Conservation (phyloP, 1,284 basidiomycete species). For the Cutaneotrichosporon sp. region DNA sequence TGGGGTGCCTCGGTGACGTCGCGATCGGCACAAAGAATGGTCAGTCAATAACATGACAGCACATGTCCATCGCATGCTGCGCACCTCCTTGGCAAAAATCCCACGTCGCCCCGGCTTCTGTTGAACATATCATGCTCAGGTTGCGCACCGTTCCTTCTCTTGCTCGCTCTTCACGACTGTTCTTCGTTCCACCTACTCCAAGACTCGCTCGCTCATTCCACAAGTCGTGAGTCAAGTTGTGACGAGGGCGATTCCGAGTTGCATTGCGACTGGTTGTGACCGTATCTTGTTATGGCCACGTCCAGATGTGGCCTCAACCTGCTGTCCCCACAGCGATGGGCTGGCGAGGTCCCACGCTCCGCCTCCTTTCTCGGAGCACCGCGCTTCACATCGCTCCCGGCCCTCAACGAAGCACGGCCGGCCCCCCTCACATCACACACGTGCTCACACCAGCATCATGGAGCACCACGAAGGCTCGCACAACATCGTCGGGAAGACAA, state of each 20-base stretch:
- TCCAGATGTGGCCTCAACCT: too few species aligned
- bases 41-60: too few species aligned
- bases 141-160: not conserved
- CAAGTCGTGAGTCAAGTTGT: not conserved
- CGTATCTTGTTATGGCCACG: too few species aligned
- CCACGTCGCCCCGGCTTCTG: not conserved
- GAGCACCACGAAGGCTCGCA: not conserved
- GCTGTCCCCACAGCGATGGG: too few species aligned
- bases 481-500: not conserved
- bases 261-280: too few species aligned
- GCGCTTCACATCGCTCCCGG: too few species aligned
- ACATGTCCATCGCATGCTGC: too few species aligned
- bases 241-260: too few species aligned
- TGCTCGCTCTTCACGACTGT: not conserved
- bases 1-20: not conserved
- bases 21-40: not conserved
- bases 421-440: not conserved
- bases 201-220: not conserved
- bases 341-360: too few species aligned
- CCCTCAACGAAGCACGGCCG: not conserved
- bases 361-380: too few species aligned
- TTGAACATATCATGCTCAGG: not conserved
- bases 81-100: not conserved
- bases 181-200: not conserved
- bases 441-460: slow-evolving; percentile 2